Evolutionary conservation across 768 basidiomycete genomes (phyloP).

Genomic region (Kwoniella bestiolae): DNA sequence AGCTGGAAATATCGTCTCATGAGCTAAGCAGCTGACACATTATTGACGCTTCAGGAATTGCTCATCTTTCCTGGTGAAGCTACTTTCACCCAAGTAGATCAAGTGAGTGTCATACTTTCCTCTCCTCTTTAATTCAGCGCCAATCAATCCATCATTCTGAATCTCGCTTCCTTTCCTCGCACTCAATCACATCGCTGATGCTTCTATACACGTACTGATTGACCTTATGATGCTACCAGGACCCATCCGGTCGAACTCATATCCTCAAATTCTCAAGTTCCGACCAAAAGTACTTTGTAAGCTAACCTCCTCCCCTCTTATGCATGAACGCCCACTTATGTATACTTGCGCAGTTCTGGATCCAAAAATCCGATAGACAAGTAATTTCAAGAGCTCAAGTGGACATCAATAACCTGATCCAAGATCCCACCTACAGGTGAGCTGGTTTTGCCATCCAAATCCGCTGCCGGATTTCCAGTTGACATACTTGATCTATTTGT

Average conservation of each 20-base stretch:
- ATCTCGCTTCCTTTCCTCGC: neutral
- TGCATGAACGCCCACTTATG: neutral
- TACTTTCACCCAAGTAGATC: constrained; percentile 72
- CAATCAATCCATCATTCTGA: too few species aligned
- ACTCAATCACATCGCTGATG: neutral
- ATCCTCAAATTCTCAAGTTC: constrained; percentile 92
- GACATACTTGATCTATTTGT: too few species aligned
- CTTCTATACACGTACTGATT: neutral
- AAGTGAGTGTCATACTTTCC: constrained; percentile 59
- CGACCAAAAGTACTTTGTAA: constrained; percentile 84
- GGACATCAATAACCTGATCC: constrained; percentile 50
- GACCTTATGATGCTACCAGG: constrained; percentile 20
- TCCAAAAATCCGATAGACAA: constrained; percentile 42
- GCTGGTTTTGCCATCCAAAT: too few species aligned
- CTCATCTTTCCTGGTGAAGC: constrained; percentile 88
- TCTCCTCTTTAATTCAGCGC: too few species aligned
- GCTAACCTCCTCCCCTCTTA: constrained; percentile 38
- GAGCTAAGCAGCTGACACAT: constrained; percentile 1
- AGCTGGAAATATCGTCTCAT: neutral
- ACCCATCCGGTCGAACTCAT: constrained; percentile 71
- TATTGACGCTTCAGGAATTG: constrained; percentile 65
- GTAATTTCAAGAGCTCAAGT: constrained; percentile 35
- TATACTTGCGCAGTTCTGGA: constrained; percentile 48
- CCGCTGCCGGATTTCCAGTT: too few species aligned
- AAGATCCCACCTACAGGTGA: constrained; percentile 47